Evolutionary conservation across 352 stramenopile genomes (phyloP).

Genomic region (Pythium grandisporangium): DNA sequence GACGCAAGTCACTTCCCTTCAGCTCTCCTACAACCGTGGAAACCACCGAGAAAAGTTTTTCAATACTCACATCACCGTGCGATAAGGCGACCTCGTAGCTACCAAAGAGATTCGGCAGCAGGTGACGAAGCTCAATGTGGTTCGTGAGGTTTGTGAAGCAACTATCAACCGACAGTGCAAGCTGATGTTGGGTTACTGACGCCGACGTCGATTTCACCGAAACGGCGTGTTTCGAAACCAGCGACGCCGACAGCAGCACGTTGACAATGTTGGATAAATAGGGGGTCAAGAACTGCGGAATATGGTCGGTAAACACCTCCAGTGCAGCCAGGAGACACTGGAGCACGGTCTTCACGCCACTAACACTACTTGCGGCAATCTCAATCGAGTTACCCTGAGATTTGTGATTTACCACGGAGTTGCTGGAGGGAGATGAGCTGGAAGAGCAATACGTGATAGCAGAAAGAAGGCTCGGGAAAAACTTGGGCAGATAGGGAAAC

Average conservation of each 20-base stretch:
- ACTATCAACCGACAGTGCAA: slow-evolving; percentile 54
- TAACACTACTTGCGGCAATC: not conserved
- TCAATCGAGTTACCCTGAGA: too few relatives aligned
- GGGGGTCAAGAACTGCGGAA: slow-evolving; percentile 71
- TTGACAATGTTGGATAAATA: slow-evolving; percentile 60
- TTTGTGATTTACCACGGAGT: too few relatives aligned
- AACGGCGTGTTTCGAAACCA: too few relatives aligned
- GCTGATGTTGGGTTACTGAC: slow-evolving; percentile 15
- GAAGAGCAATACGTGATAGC: slow-evolving; percentile 44
- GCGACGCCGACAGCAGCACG: slow-evolving; percentile 42
- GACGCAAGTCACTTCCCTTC: slow-evolving; percentile 36
- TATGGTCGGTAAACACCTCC: slow-evolving; percentile 78
- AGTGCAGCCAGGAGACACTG: slow-evolving; percentile 67
- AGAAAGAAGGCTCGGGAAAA: slow-evolving; percentile 70
- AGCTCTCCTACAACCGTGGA: slow-evolving; percentile 50
- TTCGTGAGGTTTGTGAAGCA: slow-evolving; percentile 59
- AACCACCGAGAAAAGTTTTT: slow-evolving; percentile 65
- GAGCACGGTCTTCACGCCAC: slow-evolving; percentile 41
- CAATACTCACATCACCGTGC: slow-evolving; percentile 40
- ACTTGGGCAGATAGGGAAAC: slow-evolving; percentile 75
- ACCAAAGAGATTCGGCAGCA: slow-evolving; percentile 61
- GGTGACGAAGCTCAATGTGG: slow-evolving; percentile 61
- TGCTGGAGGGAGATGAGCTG: slow-evolving; percentile 13
- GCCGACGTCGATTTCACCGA: slow-evolving; percentile 14
- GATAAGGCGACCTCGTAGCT: slow-evolving; percentile 56